Base-by-base conservation (phyloP, 179 eudicot species). In the Monotropa hypopitys region DNA sequence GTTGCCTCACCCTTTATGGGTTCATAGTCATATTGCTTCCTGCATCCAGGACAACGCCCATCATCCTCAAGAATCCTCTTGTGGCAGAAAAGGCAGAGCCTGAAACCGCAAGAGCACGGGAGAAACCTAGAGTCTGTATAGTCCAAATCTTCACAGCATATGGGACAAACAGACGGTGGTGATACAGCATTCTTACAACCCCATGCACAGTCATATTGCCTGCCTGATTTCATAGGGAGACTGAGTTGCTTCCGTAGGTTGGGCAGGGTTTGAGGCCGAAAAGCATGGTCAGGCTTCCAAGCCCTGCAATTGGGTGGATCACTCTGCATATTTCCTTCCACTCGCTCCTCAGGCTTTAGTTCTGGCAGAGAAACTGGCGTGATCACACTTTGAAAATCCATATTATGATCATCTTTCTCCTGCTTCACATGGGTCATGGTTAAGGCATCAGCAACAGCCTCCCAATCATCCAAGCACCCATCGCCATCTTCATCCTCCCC, bases 11-110 rank as follows among this genome's bases (percentile, higher is more conserved):
- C 87, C 75, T 81, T 82, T 7, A 78, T 79, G 35, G 86, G 79
- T 9, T 81, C 91, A 69, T 67, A 47, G 74, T 87, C 84, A 83
- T 94, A 94, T 42, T 86, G 86, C 92, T 94, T 89, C 90, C 98
- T 89, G 88, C 98, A 94, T 43, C 97, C 98, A 9, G 98, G 98
- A 78, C 98, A 94, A 32, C 97, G 94, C 2, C 88, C 90, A 84
- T 91, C 90, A 73, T 90, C 94, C 83, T 94, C 98, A 63, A 88
- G 86, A 84, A 94, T 94, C 81, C 94, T 83, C 85, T 94, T 89
- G 88, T 94, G 94, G 82, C 98, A 94, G 84, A 94, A 94, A 71
- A 94, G 97, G 80, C 98, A 94, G 74, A 94, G 90, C 85, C 85
- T 85, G 77, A 92, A 94, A 23, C 97, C 98, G 59, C 97, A 94